Conservation (phyloP, 805 yeast species). For the Cyberlindnera meyerae region DNA sequence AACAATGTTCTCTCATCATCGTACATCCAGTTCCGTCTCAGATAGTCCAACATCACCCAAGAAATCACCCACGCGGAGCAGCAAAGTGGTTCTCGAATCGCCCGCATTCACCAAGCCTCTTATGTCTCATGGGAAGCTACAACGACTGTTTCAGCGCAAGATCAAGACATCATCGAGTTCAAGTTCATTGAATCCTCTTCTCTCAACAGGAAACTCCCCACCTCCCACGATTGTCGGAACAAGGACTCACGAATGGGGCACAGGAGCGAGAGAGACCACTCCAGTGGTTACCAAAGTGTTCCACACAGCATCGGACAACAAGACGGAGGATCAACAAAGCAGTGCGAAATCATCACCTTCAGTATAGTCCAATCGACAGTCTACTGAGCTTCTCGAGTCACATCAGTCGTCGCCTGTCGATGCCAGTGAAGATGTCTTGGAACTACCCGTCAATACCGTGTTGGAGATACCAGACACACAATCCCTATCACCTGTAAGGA, state of each 20-base stretch:
- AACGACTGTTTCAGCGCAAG: conserved; percentile 23
- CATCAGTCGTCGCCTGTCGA: too few relatives aligned
- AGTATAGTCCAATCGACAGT: neutral
- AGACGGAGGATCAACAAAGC: too few relatives aligned
- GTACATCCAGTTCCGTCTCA: too few relatives aligned
- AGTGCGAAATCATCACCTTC: neutral
- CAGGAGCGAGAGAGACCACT: conserved; percentile 4
- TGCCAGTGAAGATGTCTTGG: conserved; percentile 10
- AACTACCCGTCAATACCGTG: conserved; percentile 18
- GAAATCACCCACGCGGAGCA: neutral
- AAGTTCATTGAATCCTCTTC: conserved; percentile 9
- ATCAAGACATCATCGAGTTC: conserved; percentile 6
- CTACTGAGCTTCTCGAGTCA: too few relatives aligned
- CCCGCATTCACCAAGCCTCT: neutral
- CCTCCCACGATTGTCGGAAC: conserved; percentile 42
- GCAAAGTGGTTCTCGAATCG: too few relatives aligned
- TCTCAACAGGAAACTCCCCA: conserved; percentile 6
- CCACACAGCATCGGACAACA: neutral
- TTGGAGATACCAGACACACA: conserved; percentile 18
- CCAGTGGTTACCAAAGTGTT: neutral
- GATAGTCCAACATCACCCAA: neutral
- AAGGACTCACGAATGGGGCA: conserved; percentile 47
- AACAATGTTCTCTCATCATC: too few relatives aligned
- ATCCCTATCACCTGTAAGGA: conserved; percentile 1
- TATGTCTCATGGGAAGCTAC: conserved; percentile 16